Conservation (phyloP, 2,329 filamentous ascomycete genomes). For the Aspergillus ochraceus region DNA sequence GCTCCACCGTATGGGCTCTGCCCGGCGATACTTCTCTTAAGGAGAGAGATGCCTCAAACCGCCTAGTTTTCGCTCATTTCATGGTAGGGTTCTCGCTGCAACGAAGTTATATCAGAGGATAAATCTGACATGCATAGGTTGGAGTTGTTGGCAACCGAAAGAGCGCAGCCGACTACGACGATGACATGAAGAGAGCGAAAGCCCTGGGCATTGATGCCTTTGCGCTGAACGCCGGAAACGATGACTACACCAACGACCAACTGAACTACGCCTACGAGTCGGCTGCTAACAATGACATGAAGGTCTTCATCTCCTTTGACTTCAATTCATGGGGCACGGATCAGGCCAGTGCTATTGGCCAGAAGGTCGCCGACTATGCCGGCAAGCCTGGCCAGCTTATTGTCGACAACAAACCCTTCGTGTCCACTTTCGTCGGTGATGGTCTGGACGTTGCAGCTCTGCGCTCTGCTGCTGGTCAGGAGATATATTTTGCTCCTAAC, state of each 20-base stretch:
- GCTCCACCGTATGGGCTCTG: conserved; percentile 2
- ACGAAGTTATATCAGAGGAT: neutral
- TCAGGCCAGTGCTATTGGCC: conserved; percentile 43
- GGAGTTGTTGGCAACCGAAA: conserved; percentile 47
- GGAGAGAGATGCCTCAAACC: neutral
- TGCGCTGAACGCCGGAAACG: conserved; percentile 52
- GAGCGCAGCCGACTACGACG: conserved; percentile 47
- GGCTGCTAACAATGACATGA: conserved; percentile 49
- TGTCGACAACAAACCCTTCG: conserved; percentile 53
- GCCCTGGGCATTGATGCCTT: conserved; percentile 50
- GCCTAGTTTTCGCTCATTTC: conserved; percentile 13
- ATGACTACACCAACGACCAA: conserved; percentile 46
- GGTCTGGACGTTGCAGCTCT: conserved; percentile 47
- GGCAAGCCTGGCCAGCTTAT: conserved; percentile 48
- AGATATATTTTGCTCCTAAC: conserved; percentile 53
- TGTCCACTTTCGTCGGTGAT: conserved; percentile 55
- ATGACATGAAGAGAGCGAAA: conserved; percentile 50
- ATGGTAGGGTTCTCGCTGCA: neutral
- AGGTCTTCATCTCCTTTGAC: conserved; percentile 60
- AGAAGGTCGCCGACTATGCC: conserved; percentile 50
- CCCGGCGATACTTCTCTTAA: neutral
- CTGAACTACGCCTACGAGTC: conserved; percentile 53
- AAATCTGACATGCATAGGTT: conserved; percentile 31
- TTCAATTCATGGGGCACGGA: conserved; percentile 50
- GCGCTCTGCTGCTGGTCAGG: conserved; percentile 41